phyloP scores from a whole-genome alignment of 805 yeast genomes.

The Nakazawaea holstii region DNA sequence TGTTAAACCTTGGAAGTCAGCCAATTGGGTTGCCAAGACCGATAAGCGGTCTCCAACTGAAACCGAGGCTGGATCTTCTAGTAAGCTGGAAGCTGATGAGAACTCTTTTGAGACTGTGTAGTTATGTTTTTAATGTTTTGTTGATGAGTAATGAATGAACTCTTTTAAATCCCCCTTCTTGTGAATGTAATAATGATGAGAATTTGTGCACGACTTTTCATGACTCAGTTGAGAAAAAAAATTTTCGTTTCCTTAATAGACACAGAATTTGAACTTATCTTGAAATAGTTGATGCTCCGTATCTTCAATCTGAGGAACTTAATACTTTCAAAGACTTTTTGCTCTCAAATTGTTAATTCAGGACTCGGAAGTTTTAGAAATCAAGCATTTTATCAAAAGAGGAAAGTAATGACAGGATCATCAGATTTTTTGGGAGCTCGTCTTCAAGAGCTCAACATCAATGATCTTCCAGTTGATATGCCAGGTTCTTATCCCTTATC shows the following conservation, averaged over 20 bases:
- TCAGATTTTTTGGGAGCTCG: slow-evolving; percentile 19
- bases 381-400: not conserved
- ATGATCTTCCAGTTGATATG: slow-evolving; percentile 33
- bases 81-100: too few species aligned
- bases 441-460: slow-evolving; percentile 21
- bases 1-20: slow-evolving; percentile 10
- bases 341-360: not conserved
- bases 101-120: too few species aligned
- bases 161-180: too few species aligned
- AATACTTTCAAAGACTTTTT: not conserved
- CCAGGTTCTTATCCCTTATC: slow-evolving; percentile 68
- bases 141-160: too few species aligned
- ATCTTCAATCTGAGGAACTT: not conserved
- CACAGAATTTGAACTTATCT: not conserved
- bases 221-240: not conserved
- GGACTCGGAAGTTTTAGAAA: not conserved
- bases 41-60: slow-evolving; percentile 1
- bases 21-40: slow-evolving; percentile 2
- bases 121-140: too few species aligned
- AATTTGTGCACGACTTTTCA: not conserved
- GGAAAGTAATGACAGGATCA: slow-evolving; percentile 19
- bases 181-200: not conserved
- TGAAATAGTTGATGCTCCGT: slow-evolving; percentile 4
- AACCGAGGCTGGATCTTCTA: not conserved
- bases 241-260: not conserved